Percentiles rank a stretch among this genome's conserved stretches.
Evolutionary conservation across 306 rosid species (phyloP).

Genomic region (Neltuma alba): DNA sequence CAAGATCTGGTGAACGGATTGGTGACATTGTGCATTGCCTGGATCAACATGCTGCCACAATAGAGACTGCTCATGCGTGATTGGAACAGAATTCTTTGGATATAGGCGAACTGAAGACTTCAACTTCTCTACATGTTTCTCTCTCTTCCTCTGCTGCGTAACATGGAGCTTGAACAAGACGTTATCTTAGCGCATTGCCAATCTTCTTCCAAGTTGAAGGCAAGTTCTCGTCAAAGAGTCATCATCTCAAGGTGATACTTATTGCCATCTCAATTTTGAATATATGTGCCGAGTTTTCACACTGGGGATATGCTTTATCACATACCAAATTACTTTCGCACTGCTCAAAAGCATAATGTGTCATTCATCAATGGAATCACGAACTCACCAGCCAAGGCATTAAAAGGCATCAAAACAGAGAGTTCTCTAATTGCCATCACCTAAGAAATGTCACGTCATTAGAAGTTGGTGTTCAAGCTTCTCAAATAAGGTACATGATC

Average conservation of each 20-base stretch:
- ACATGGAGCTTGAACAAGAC: not conserved
- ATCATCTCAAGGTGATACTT: not conserved
- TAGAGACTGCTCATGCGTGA: too few species aligned
- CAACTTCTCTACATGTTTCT: too few species aligned
- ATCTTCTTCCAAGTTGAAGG: not conserved
- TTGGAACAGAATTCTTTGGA: too few species aligned
- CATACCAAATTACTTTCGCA: not conserved
- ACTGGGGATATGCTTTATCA: not conserved
- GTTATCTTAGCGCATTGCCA: not conserved
- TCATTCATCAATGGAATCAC: not conserved
- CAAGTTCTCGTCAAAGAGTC: not conserved
- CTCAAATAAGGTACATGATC: not conserved
- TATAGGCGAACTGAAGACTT: too few species aligned
- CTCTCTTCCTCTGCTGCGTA: too few species aligned
- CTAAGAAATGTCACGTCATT: too few species aligned
- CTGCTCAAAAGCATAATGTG: not conserved
- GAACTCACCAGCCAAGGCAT: not conserved
- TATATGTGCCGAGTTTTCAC: not conserved
- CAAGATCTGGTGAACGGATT: too few species aligned
- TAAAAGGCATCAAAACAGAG: too few species aligned
- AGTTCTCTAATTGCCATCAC: not conserved
- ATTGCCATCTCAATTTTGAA: not conserved
- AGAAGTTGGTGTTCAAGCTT: not conserved
- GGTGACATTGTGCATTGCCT: too few species aligned
- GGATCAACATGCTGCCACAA: too few species aligned